phyloP scores from a whole-genome alignment of 2,329 filamentous ascomycete species.

The Ceratocystiopsis sp. region DNA sequence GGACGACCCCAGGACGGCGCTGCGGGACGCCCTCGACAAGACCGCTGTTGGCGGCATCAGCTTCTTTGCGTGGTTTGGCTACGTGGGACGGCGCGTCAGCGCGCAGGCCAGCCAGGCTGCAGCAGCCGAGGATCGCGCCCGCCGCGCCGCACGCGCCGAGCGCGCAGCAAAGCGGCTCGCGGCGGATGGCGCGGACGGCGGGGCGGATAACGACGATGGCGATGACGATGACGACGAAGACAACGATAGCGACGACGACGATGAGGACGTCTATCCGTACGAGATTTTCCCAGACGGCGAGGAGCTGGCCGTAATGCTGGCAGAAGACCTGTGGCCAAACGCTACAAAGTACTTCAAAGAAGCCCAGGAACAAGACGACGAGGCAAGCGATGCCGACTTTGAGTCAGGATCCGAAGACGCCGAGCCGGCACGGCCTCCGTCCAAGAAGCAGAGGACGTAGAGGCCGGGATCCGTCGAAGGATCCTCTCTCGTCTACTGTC shows the following conservation, averaged over 20 bases:
- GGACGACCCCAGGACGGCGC: too few relatives aligned
- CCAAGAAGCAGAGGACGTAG: conserved; percentile 25
- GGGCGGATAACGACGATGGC: conserved; percentile 28
- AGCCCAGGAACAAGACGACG: conserved; percentile 50
- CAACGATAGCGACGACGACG: conserved; percentile 25
- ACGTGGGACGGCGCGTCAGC: conserved; percentile 50
- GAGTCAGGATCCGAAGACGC: conserved; percentile 42
- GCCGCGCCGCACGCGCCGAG: conserved; percentile 3
- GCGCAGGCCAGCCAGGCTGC: conserved; percentile 55
- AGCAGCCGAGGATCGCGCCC: conserved; percentile 36
- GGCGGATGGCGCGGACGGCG: conserved; percentile 13
- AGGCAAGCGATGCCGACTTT: conserved; percentile 50
- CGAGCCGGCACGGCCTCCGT: conserved; percentile 23
- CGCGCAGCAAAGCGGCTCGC: conserved; percentile 4
- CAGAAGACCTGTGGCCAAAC: conserved; percentile 76
- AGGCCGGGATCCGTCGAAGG: too few relatives aligned
- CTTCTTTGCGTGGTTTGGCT: conserved; percentile 87
- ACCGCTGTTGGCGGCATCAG: conserved; percentile 49
- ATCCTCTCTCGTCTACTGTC: too few relatives aligned
- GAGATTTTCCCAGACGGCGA: conserved; percentile 85
- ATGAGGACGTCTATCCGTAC: conserved; percentile 43
- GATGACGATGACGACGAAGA: conserved; percentile 29
- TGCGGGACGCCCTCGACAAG: conserved; percentile 23
- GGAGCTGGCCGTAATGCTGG: conserved; percentile 60
- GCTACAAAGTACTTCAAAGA: conserved; percentile 80